phyloP scores from a whole-genome alignment of 2,329 filamentous ascomycete species.

The Calonectria naviculata region DNA sequence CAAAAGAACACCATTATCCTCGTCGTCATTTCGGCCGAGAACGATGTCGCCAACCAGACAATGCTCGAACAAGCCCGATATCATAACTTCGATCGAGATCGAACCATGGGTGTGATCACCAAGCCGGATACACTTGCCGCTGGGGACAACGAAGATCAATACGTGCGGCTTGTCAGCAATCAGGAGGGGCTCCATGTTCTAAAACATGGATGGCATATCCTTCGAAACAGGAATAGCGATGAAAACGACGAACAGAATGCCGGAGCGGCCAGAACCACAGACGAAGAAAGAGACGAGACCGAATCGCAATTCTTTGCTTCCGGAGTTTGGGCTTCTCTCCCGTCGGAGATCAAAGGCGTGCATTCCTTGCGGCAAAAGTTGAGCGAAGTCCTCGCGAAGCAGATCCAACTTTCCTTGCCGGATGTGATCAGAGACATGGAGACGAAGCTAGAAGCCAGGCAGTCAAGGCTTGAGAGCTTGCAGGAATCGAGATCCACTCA shows the following conservation, averaged over 20 bases:
- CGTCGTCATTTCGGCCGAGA: no score
- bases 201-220: constrained; percentile 61
- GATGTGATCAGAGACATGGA: no score
- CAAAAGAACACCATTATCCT: no score
- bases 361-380: constrained; percentile 45
- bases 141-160: constrained; percentile 38
- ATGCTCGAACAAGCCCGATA: no score
- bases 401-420: no score
- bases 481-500: no score
- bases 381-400: constrained; percentile 40
- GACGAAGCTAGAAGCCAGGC: no score
- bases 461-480: no score
- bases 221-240: constrained; percentile 56
- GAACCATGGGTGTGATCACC: constrained; percentile 9
- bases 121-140: background rate
- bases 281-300: constrained; percentile 37
- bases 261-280: background rate
- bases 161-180: constrained; percentile 44
- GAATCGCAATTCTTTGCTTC: constrained; percentile 45
- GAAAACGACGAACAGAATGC: constrained; percentile 30
- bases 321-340: constrained; percentile 34
- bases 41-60: no score
- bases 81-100: no score
- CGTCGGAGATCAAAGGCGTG: constrained; percentile 44
- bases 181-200: constrained; percentile 38